Percentiles rank a stretch among this genome's conserved stretches.
Conservation (phyloP, 805 yeast species). For the Lipomyces kockii region DNA sequence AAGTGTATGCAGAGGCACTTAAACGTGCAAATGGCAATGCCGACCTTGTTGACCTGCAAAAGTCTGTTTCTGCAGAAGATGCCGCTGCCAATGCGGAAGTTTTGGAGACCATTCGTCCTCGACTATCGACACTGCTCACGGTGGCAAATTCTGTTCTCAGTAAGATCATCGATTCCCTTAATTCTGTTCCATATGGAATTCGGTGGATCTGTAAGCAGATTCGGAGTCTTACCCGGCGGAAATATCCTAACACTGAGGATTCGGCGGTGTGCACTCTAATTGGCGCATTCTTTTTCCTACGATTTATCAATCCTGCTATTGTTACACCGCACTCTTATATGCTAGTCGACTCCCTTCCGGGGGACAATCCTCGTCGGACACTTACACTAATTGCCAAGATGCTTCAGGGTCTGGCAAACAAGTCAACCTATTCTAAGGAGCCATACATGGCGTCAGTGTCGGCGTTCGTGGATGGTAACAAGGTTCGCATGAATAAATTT, state of each 20-base stretch:
- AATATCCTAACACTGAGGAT: constrained; percentile 62
- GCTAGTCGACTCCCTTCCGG: constrained; percentile 46
- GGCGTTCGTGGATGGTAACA: constrained; percentile 42
- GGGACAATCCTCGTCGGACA: constrained; percentile 60
- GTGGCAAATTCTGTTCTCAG: constrained; percentile 49
- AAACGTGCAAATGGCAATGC: constrained; percentile 15
- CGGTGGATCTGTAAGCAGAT: constrained; percentile 71
- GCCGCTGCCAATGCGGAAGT: constrained; percentile 44
- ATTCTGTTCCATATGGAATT: constrained; percentile 70
- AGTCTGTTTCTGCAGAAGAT: constrained; percentile 42
- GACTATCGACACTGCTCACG: constrained; percentile 38
- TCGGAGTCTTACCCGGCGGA: constrained; percentile 57
- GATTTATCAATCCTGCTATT: constrained; percentile 86
- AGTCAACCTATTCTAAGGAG: constrained; percentile 66
- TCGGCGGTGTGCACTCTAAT: constrained; percentile 52
- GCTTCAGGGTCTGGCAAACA: constrained; percentile 85
- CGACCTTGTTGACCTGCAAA: constrained; percentile 19
- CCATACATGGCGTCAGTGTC: constrained; percentile 43
- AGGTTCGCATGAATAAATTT: constrained; percentile 42
- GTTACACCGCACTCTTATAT: constrained; percentile 76
- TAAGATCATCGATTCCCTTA: constrained; percentile 59
- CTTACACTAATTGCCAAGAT: constrained; percentile 80
- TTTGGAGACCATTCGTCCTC: constrained; percentile 40
- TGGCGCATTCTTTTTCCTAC: constrained; percentile 82
- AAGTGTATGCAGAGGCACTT: constrained; percentile 31